phyloP scores from a whole-genome alignment of 2,329 filamentous ascomycete species.

The Paecilomyces niveus region DNA sequence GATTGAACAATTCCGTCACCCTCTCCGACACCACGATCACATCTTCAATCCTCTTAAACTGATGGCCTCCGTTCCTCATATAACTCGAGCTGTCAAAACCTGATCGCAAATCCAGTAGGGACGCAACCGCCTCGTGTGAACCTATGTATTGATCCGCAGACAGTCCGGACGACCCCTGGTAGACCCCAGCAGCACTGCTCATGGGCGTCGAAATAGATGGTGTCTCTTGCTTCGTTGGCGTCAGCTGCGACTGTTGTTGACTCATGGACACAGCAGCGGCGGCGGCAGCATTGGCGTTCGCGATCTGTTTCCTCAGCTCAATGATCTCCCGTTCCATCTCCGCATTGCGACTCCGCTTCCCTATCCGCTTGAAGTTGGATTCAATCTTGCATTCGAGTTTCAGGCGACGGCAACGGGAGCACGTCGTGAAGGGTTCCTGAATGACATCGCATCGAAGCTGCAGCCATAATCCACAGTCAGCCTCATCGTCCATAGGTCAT shows the following conservation, averaged over 20 bases:
- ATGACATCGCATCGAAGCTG: constrained; percentile 62
- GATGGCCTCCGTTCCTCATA: constrained; percentile 43
- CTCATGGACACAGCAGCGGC: constrained; percentile 12
- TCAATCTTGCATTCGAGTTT: constrained; percentile 60
- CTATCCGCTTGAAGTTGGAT: constrained; percentile 61
- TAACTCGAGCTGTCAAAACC: constrained; percentile 37
- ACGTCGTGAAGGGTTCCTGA: constrained; percentile 56
- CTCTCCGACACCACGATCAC: constrained; percentile 37
- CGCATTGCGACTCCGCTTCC: constrained; percentile 60
- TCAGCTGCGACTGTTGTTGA: constrained; percentile 12
- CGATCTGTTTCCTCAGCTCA: constrained; percentile 43
- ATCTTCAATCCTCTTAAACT: constrained; percentile 47
- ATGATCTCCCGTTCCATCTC: constrained; percentile 55
- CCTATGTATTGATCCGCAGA: constrained; percentile 38
- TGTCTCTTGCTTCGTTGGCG: constrained; percentile 22
- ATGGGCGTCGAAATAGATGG: constrained; percentile 22
- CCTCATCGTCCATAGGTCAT: background rate
- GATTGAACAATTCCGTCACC: constrained; percentile 38
- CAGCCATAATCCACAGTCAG: constrained; percentile 2
- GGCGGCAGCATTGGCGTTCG: constrained; percentile 19
- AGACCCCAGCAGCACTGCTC: constrained; percentile 24
- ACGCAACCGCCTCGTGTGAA: constrained; percentile 45
- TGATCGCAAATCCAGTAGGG: constrained; percentile 43
- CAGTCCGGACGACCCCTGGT: constrained; percentile 28
- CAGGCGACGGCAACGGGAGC: constrained; percentile 56